Evolutionary conservation across 345 rosid species (phyloP), one percentile per base, ranked within the genome.

Genomic region (Salix udensis): DNA sequence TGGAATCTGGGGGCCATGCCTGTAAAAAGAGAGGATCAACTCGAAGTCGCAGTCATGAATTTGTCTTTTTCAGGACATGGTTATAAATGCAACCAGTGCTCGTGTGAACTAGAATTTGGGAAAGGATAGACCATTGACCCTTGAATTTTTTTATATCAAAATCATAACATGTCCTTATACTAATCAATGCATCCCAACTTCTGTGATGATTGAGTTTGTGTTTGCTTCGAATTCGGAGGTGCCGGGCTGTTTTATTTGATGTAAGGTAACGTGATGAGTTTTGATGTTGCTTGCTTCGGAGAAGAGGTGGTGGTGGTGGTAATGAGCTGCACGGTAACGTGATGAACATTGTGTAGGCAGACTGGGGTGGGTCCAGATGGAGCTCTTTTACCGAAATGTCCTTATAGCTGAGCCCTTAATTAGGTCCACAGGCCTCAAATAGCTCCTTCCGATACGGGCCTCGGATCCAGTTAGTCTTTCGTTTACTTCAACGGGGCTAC

Each of bases 31-130:
- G 9, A 31, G 70, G 85, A 80, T 82, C 71, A 73, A 18, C 80
- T 78, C 68, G 70, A 13, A 12, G 82, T 85, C 88, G 3, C 26
- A 16, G 4, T 85, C 82, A 52, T 15, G 31, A 64, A 65, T 42
- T 71, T 44, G 68, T 76, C 21, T 24, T 67, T 77, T 67, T 36
- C 2, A 4, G 13, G 9, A 48, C 24, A 6, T 14, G 16, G 36
- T 37, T 30, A 19, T 5, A 34, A 10, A 13, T 23, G 24, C 40
- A 60, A 9, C 52, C 61, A 37, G 21, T 4, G 39, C 14, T 7
- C 8, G 9, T 11, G 37, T 61, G 15, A 55, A 37, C 46, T 2
- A 18, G 66, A n/a, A 19, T 36, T 23, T 39, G 30, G 68, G 69
- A 52, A 52, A 7, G 58, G 58, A 18, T 18, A 19, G 58, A 18